Conservation (phyloP, 257 asterid species). For the Primulina huaijiensis region DNA sequence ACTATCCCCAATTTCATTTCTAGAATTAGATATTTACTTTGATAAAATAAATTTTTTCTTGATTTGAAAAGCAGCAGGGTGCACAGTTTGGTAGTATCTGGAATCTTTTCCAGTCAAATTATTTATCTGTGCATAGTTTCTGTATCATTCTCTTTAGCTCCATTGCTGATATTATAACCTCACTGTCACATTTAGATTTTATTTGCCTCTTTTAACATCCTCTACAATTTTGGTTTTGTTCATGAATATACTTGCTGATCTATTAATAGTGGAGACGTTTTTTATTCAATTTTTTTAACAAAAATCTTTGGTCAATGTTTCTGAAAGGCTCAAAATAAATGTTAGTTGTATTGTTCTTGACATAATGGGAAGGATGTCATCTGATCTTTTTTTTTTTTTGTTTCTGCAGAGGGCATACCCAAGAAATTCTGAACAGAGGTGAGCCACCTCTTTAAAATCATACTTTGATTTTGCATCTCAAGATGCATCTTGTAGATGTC, state of each 20-base stretch:
- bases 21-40: conserved; percentile 9
- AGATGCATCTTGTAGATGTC: conserved; percentile 8
- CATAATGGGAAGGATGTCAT: conserved; percentile 6
- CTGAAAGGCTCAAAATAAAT: conserved; percentile 12
- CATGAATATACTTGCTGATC: background rate
- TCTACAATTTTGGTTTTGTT: background rate
- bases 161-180: background rate
- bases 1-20: conserved; percentile 27
- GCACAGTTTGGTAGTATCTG: background rate
- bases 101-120: background rate
- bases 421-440: conserved; percentile 58
- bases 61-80: conserved; percentile 5
- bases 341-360: conserved; percentile 10
- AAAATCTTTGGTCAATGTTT: background rate
- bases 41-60: conserved; percentile 2
- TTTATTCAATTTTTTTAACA: conserved; percentile 1
- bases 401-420: conserved; percentile 55
- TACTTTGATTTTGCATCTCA: conserved; percentile 2
- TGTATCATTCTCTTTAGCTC: background rate
- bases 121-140: background rate
- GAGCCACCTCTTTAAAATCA: conserved; percentile 30
- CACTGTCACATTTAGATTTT: background rate
- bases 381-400: conserved; percentile 34
- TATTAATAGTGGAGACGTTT: background rate
- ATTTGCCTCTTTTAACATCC: background rate